These are phyloP conservation scores for Alnus glutinosa DNA, from an alignment of 306 rosid genomes.

Conservation along the genomic window DNA sequence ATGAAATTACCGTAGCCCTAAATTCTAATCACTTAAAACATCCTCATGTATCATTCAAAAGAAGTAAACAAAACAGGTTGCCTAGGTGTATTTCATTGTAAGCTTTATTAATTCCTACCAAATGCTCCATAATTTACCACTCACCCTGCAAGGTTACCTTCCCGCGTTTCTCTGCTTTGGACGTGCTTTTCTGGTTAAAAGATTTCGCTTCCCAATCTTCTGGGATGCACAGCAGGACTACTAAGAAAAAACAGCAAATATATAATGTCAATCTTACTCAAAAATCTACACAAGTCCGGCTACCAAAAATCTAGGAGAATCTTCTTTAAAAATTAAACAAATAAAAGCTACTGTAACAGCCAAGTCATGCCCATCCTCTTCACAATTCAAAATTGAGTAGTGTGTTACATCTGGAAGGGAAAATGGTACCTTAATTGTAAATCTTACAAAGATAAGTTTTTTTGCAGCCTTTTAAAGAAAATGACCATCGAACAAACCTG, in stretches of 20 bases:
- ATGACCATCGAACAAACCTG: too few relatives aligned
- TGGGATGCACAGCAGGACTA: not conserved
- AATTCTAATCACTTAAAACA: too few relatives aligned
- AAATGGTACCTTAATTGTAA: slow-evolving; percentile 50
- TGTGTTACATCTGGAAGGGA: slow-evolving; percentile 58
- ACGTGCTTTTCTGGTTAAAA: too few relatives aligned
- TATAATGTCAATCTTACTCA: not conserved
- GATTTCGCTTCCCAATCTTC: not conserved
- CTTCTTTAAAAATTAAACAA: slow-evolving; percentile 34
- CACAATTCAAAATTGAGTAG: slow-evolving; percentile 77
- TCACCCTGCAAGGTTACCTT: too few relatives aligned
- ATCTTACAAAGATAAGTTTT: slow-evolving; percentile 54
- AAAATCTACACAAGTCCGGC: not conserved
- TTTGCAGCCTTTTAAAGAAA: slow-evolving; percentile 39
- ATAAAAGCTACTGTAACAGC: slow-evolving; percentile 51
- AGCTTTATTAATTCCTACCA: too few relatives aligned
- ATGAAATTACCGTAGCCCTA: too few relatives aligned
- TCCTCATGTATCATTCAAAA: too few relatives aligned
- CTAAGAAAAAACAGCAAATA: not conserved
- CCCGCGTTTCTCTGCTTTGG: too few relatives aligned
- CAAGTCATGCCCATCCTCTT: slow-evolving; percentile 37
- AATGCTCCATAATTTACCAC: too few relatives aligned
- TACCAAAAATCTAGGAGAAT: not conserved
- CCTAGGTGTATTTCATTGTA: too few relatives aligned
- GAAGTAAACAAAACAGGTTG: too few relatives aligned